Base-by-base conservation (phyloP, 2,329 filamentous ascomycete species). In the Coleophoma crateriformis region DNA sequence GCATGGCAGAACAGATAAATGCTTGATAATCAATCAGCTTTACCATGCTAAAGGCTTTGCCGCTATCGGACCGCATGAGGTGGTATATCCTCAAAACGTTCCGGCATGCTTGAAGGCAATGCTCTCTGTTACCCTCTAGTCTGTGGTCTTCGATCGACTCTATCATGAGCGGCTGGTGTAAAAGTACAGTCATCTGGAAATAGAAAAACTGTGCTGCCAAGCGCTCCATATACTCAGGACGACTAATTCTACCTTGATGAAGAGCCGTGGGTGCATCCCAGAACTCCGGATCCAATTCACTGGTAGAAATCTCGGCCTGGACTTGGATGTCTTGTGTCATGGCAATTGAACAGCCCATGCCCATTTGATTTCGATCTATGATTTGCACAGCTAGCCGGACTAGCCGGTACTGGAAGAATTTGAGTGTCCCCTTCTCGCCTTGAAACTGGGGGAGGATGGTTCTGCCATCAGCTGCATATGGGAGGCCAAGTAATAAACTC, bases 401-500 rank as follows among this genome's bases (percentile, higher is more conserved):
- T 41, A 55, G 22, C 8, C 50, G 37, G 20, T 49, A 43, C 17
- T 51, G 51, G 11, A 55, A 51, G 7, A 27, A 45, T n/a, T 12
- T 47, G n/a, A 37, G 35, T 7, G 46, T 35, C 5, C 35, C 45
- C 7, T 27, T 19, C 17, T 19, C 13, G 3, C 44, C 34, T 33
- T 45, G 40, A 6, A 45, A 32, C 13, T 22, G 22, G 3, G 42
- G 40, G 7, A 12, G n/a, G 32, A 53, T 48, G 3, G 47, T 47
- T 19, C 40, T 33, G 22, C 50, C 35, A 19, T 55, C 42, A 3
- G 39, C 48, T 2, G 65, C 67, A 50, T 73, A 73, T 2, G 78
- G 78, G 6, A 81, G 68, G 13, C 78, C 78, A 5, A 81, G 68
- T 14, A 79, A 64, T 20, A 79, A 60, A 37, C 73, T 74, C 7